These are phyloP conservation scores for Trichoderma arundinaceum DNA, from an alignment of 2,329 filamentous ascomycete genomes.

Conservation along the genomic window DNA sequence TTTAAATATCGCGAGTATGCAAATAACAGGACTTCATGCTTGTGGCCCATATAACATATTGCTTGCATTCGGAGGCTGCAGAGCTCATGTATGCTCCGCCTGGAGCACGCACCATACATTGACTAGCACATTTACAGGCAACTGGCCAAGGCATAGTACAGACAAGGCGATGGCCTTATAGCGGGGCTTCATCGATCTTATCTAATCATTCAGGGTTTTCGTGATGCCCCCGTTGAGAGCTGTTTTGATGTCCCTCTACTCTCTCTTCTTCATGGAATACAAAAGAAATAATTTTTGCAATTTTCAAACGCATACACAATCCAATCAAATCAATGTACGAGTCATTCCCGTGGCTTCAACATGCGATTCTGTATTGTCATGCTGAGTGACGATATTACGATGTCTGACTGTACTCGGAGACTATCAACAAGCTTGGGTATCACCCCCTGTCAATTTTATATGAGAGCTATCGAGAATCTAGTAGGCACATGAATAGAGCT, in stretches of 20 bases:
- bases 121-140: neutral
- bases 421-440: conserved; percentile 2
- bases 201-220: conserved; percentile 26
- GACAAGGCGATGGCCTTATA: neutral
- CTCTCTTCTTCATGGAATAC: neutral
- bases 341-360: neutral
- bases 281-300: neutral
- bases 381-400: neutral
- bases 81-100: neutral
- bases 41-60: neutral
- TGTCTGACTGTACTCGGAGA: neutral
- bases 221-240: conserved; percentile 8
- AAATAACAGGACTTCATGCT: neutral
- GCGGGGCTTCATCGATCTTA: neutral
- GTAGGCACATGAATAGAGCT: neutral
- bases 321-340: no score
- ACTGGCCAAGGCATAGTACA: neutral
- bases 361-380: neutral
- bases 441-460: neutral
- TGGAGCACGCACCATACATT: neutral
- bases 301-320: no score
- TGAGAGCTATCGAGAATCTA: neutral
- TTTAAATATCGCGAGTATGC: neutral
- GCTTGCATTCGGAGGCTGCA: conserved; percentile 18
- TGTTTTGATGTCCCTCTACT: neutral